Evolutionary conservation across 306 rosid genomes (phyloP).

Genomic region (Prinsepia uniflora): DNA sequence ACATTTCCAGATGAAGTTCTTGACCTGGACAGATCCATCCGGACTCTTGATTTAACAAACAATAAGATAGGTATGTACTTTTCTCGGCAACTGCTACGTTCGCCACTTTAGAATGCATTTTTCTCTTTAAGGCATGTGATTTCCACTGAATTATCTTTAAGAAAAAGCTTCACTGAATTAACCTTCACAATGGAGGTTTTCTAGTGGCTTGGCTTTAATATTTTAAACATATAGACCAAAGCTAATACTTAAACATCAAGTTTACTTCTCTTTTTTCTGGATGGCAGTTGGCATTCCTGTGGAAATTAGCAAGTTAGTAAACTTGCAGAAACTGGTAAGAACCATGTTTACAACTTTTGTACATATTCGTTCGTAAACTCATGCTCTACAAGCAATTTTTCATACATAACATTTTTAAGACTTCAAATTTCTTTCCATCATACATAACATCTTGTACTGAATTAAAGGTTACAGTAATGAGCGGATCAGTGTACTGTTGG

Average conservation of each 20-base stretch:
- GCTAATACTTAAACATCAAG: slow-evolving; percentile 5
- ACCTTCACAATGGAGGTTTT: background rate
- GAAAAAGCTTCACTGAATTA: background rate
- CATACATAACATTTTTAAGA: background rate
- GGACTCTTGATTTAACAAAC: slow-evolving; percentile 77
- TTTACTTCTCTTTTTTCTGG: slow-evolving; percentile 17
- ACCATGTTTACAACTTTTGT: slow-evolving; percentile 19
- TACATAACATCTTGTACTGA: background rate
- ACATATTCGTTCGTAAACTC: background rate
- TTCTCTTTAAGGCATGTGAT: background rate
- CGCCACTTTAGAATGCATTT: background rate
- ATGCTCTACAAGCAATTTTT: background rate
- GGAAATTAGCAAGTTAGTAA: slow-evolving; percentile 67
- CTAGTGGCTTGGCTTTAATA: background rate
- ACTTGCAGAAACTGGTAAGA: slow-evolving; percentile 84
- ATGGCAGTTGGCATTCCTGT: slow-evolving; percentile 81
- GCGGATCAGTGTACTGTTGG: background rate
- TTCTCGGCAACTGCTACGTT: background rate
- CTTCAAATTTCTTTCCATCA: background rate
- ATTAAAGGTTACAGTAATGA: background rate
- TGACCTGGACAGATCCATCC: slow-evolving; percentile 70
- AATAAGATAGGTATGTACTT: slow-evolving; percentile 63
- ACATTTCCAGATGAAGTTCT: slow-evolving; percentile 81
- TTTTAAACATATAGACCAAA: background rate
- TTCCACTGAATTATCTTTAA: background rate